Conservation (phyloP, 352 stramenopile genomes). For the Aphanomyces astaci region DNA sequence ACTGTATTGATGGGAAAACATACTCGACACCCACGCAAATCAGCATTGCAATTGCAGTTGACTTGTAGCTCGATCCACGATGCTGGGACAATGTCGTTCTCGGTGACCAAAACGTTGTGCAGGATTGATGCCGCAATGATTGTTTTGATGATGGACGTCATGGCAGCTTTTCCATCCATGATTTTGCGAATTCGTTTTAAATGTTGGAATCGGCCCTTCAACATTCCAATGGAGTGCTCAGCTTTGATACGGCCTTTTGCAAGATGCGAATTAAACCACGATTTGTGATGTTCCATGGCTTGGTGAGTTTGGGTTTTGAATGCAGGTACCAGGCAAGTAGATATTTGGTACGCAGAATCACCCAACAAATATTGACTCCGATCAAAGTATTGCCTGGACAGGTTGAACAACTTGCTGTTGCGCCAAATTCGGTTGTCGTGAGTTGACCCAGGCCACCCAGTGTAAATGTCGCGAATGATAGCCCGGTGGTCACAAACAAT, state of each 20-base stretch:
- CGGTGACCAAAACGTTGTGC: constrained; percentile 26
- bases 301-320: constrained; percentile 24
- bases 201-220: constrained; percentile 28
- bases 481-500: constrained; percentile 28
- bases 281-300: constrained; percentile 17
- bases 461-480: constrained; percentile 21
- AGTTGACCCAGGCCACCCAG: constrained; percentile 28
- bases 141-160: constrained; percentile 22
- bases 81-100: constrained; percentile 21
- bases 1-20: not conserved
- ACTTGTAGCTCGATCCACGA: constrained; percentile 15
- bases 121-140: constrained; percentile 24
- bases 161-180: constrained; percentile 24
- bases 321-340: constrained; percentile 23
- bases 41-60: not conserved
- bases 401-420: constrained; percentile 13
- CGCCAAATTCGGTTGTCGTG: constrained; percentile 32
- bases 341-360: constrained; percentile 30
- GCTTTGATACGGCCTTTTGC: constrained; percentile 24
- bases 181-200: constrained; percentile 20
- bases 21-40: not conserved
- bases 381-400: not conserved
- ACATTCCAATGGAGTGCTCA: constrained; percentile 26
- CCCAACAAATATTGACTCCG: constrained; percentile 27
- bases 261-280: constrained; percentile 26